Base-by-base conservation (phyloP, 108 stramenopile genomes). In the Nitzschia sp. region DNA sequence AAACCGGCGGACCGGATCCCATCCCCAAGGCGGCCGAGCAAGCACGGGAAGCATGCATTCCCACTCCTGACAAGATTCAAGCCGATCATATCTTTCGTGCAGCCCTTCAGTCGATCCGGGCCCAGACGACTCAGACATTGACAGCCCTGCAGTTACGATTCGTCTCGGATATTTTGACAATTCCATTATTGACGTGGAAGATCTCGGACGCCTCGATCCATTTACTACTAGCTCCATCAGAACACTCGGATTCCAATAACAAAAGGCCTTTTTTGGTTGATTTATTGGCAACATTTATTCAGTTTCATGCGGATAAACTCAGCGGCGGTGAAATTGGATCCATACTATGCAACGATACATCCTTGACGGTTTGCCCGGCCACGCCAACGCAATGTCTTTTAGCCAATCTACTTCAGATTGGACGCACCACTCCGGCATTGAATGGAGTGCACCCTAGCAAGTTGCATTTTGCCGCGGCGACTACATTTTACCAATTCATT, bases 121-220 rank as follows among this genome's bases (percentile, higher is more conserved):
- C 19, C 2, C 15, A n/a, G 25, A 21, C 18, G 29, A 9, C 24
- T 11, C n/a, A 24, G 49, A 45, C 34, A 55, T 2, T 36, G n/a
- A 58, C 51, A 49, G 29, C 57, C 18, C 62, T 72, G 15, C 42
- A 36, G 46, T 35, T 32, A 21, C 86, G 85, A 32, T 84, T 94
- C 32, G 42, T 88, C 32, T 63, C 75, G 17, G 86, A 91, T 46
- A 77, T 91, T 27, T 64, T 91, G 53, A 87, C 93, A 19, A 64
- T 88, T 31, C 93, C 93, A 31, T 58, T 94, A 21, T 75, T 94
- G 23, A 80, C 84, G 27, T 93, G 92, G 92, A 87, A 85, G 56
- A 46, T 83, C 2, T 59, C 61, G 2, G 19, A 71, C 29, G 63
- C 49, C 25, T 68, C 76, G 24, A 81, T 72, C 18, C 30, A 46